These are phyloP conservation scores for Hymenotorrendiella dingleyae DNA, from an alignment of 2,329 filamentous ascomycete genomes.

Conservation along the genomic window DNA sequence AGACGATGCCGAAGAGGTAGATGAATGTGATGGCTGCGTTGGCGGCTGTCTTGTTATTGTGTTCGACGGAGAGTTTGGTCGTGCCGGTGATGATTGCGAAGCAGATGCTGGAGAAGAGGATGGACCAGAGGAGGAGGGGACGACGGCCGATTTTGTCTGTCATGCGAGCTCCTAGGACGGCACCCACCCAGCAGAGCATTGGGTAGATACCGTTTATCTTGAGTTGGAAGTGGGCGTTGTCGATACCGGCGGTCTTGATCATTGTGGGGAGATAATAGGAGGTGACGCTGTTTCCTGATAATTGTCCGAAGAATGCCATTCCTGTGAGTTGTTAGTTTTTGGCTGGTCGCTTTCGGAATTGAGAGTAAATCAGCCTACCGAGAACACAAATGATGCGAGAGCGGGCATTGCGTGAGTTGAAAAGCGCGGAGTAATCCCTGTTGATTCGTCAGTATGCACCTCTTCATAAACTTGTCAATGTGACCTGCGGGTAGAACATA, in stretches of 20 bases:
- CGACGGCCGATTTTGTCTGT: constrained; percentile 39
- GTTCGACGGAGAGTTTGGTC: constrained; percentile 18
- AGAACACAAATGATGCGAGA: constrained; percentile 28
- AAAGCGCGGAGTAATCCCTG: constrained; percentile 27
- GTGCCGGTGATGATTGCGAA: constrained; percentile 23
- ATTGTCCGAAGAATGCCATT: constrained; percentile 19
- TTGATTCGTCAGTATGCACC: not conserved
- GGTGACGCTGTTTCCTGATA: constrained; percentile 34
- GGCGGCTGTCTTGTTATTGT: constrained; percentile 29
- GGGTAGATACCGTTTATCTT: constrained; percentile 36
- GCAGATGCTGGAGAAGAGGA: constrained; percentile 31
- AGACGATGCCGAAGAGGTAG: constrained; percentile 47
- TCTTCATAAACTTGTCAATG: not conserved
- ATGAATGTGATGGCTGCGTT: constrained; percentile 39
- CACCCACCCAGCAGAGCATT: constrained; percentile 34
- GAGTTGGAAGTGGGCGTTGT: constrained; percentile 35
- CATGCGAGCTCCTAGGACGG: constrained; percentile 38
- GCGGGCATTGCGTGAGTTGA: constrained; percentile 23
- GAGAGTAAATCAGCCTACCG: too few species aligned
- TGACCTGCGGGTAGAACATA: not conserved
- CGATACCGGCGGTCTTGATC: constrained; percentile 36
- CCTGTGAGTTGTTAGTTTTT: too few species aligned
- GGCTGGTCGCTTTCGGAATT: too few species aligned
- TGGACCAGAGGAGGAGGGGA: constrained; percentile 41
- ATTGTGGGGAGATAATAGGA: constrained; percentile 41